Base-by-base conservation (phyloP, 2,329 filamentous ascomycete genomes). In the Penicillium concentricum region DNA sequence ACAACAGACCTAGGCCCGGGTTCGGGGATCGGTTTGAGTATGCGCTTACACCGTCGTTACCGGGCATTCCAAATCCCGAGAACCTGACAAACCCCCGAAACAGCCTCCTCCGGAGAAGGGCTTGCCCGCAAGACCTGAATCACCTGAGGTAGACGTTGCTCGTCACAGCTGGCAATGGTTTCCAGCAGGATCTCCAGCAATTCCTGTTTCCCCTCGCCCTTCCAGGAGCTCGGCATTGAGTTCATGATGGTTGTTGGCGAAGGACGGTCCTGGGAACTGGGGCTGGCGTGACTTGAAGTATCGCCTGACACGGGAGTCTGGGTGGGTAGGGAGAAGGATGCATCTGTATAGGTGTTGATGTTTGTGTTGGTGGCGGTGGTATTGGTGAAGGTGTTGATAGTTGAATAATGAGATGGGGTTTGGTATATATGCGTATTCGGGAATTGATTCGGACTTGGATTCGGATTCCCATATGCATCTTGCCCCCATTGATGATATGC, bases 151-250 rank as follows among this genome's bases (percentile, higher is more conserved):
- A 71, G 58, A 22, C 49, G 56, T n/a, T 57, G 28, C 20, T 70
- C 68, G 44, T 70, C 65, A 42, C 68, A 71, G 47, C 61, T 65
- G 37, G 61, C 55, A 15, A 71, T 69, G 4, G 67, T 70, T 42
- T 67, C 56, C 39, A 70, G 61, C 22, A 71, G 53, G 1, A 62
- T 64, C 51, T 70, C 57, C 16, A 71, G 54, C 1, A 70, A 54
- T 16, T 59, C 55, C 20, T 64, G 53, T 56, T 69, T 69, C 18
- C 63, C 68, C 20, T 62, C 51, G 1, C 52, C 61, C 30, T 60
- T 66, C 68, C 68, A 70, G 9, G 63, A 68, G 26, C 46, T 49
- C 7, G 64, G 54, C 20, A 63, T 55, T 5, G 61, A 53, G 16
- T 61, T 34, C 34, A 52, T 56, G 28, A 56, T 26, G 16, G 49